Percentiles rank a stretch among this genome's conserved stretches.
Conservation (phyloP, 2,329 filamentous ascomycete genomes). For the Chrysosporium keratinophilum region DNA sequence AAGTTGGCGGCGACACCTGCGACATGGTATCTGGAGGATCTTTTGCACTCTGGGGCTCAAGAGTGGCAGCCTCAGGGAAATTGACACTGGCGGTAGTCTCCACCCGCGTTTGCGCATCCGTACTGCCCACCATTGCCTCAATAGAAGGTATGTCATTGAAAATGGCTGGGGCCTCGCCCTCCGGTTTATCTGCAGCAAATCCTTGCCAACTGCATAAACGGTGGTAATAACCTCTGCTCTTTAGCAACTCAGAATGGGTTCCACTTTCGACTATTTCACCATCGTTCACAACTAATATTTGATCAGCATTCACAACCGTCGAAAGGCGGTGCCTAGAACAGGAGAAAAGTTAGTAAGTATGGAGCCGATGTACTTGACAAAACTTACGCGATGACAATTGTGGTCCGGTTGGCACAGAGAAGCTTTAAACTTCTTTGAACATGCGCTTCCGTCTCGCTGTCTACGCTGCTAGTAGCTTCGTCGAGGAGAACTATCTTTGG, state of each 20-base stretch:
- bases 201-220: constrained; percentile 41
- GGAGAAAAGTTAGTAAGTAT: background rate
- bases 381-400: constrained; percentile 43
- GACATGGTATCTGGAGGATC: too few species aligned
- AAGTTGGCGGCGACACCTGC: background rate
- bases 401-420: constrained; percentile 42
- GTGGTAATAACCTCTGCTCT: constrained; percentile 51
- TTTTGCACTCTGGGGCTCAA: background rate
- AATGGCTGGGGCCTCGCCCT: background rate
- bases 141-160: background rate
- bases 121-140: background rate
- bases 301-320: constrained; percentile 58
- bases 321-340: constrained; percentile 51
- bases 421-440: constrained; percentile 41
- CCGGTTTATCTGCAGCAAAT: background rate
- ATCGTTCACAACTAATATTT: constrained; percentile 54
- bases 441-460: constrained; percentile 36
- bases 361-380: constrained; percentile 24
- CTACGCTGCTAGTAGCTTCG: constrained; percentile 44
- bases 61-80: background rate
- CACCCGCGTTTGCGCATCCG: background rate
- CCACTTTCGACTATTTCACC: constrained; percentile 56
- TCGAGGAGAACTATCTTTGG: constrained; percentile 40
- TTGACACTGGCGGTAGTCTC: background rate
- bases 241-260: constrained; percentile 49